Evolutionary conservation across 2,329 filamentous ascomycete genomes (phyloP).

Genomic region (Cladorrhinum sp.): DNA sequence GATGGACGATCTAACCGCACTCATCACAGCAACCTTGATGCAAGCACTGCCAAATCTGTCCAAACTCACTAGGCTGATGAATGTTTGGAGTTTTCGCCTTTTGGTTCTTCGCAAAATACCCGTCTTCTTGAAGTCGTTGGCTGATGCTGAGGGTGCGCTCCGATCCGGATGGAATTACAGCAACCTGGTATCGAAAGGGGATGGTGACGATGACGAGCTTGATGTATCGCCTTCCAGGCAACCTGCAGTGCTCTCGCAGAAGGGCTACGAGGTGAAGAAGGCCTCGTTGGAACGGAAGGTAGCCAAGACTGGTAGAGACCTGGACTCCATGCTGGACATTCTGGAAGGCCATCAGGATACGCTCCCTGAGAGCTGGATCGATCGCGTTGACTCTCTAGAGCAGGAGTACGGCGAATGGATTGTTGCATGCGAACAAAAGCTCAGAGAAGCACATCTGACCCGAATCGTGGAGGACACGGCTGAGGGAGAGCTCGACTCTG

Average conservation of each 20-base stretch:
- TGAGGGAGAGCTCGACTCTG: neutral
- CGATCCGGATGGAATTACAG: conserved; percentile 65
- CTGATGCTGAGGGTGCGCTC: conserved; percentile 64
- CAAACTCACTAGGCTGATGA: conserved; percentile 68
- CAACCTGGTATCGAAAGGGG: conserved; percentile 17
- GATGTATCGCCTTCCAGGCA: conserved; percentile 24
- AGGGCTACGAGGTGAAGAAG: conserved; percentile 58
- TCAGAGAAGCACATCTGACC: conserved; percentile 63
- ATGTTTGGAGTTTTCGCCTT: conserved; percentile 74
- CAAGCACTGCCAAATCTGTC: conserved; percentile 81
- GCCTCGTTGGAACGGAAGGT: conserved; percentile 66
- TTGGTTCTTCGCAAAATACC: conserved; percentile 72
- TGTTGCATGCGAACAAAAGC: conserved; percentile 68
- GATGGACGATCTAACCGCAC: conserved; percentile 85
- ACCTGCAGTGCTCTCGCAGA: conserved; percentile 34
- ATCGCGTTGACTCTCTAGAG: conserved; percentile 79
- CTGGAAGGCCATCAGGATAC: conserved; percentile 82
- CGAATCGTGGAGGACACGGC: conserved; percentile 9
- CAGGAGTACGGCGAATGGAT: conserved; percentile 77
- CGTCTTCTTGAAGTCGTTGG: conserved; percentile 61
- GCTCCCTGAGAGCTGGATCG: conserved; percentile 82
- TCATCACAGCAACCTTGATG: conserved; percentile 89
- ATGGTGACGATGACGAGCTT: conserved; percentile 8
- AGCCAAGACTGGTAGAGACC: conserved; percentile 62
- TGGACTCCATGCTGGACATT: conserved; percentile 84